A percentile compares a stretch with the other conserved stretches of the same genome.
Conservation (phyloP, 106 monocot genomes). For the Xerophyta viscosa region DNA sequence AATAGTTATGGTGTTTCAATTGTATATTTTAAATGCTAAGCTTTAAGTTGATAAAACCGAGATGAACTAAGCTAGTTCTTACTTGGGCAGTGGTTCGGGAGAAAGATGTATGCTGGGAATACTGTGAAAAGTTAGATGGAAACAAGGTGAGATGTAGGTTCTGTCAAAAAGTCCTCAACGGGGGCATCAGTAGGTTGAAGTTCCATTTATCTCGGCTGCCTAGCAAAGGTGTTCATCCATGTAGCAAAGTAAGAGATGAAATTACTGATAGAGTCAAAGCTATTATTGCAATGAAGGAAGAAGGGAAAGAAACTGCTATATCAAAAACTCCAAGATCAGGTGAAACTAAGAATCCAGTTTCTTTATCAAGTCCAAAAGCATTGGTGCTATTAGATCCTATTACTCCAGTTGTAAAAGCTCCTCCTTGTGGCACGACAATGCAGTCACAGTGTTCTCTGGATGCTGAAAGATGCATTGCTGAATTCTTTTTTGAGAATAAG, state of each 20-base stretch:
- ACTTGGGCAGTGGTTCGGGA: slow-evolving; percentile 74
- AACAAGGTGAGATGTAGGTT: slow-evolving; percentile 96
- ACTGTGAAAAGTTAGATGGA: slow-evolving; percentile 91
- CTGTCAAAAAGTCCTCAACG: slow-evolving; percentile 79
- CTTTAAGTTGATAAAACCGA: no score
- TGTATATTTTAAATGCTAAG: no score
- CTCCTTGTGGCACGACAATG: slow-evolving; percentile 9
- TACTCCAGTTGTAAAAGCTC: slow-evolving; percentile 23
- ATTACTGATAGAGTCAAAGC: slow-evolving; percentile 75
- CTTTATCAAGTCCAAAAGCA: slow-evolving; percentile 14
- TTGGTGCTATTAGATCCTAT: slow-evolving; percentile 17
- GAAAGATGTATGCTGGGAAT: slow-evolving; percentile 95
- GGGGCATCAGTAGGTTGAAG: slow-evolving; percentile 93
- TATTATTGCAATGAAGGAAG: slow-evolving; percentile 70
- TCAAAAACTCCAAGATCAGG: slow-evolving; percentile 47
- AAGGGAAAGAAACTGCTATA: slow-evolving; percentile 48
- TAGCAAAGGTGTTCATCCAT: slow-evolving; percentile 91
- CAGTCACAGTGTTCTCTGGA: slow-evolving; percentile 38
- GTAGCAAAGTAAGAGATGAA: slow-evolving; percentile 75
- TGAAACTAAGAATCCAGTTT: slow-evolving; percentile 27
- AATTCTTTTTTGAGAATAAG: slow-evolving; percentile 93
- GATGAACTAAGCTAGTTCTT: not conserved
- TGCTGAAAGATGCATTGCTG: slow-evolving; percentile 70
- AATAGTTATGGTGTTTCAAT: no score
- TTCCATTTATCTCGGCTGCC: slow-evolving; percentile 78